Conservation (phyloP, 1,284 basidiomycete species). For the Pascua guehoae region DNA sequence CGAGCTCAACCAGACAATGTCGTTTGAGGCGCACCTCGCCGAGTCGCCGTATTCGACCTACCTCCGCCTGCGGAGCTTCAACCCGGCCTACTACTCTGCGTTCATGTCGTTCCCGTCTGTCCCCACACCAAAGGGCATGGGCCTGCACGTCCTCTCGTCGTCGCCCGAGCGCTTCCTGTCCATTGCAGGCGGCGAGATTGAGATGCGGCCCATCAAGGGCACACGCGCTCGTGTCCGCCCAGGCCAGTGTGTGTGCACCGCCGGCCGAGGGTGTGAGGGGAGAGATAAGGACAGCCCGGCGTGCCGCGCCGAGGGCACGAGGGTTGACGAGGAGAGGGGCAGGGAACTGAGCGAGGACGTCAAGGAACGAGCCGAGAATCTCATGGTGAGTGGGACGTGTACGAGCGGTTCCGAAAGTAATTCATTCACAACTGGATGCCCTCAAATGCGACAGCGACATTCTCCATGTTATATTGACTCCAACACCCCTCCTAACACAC, state of each 20-base stretch:
- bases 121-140: constrained; percentile 49
- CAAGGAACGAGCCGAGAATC: constrained; percentile 94
- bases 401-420: too few relatives aligned
- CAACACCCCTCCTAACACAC: not conserved
- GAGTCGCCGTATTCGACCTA: constrained; percentile 40
- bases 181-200: constrained; percentile 56
- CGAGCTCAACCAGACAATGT: constrained; percentile 88
- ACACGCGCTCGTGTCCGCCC: constrained; percentile 53
- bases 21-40: constrained; percentile 50
- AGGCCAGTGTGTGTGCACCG: constrained; percentile 39
- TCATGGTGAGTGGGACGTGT: constrained; percentile 61
- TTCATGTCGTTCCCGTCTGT: constrained; percentile 64
- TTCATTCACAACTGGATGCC: too few relatives aligned
- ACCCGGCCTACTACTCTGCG: constrained; percentile 88
- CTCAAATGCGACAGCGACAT: too few relatives aligned
- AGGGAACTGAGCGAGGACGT: constrained; percentile 63
- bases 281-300: constrained; percentile 22
- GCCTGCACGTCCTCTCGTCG: constrained; percentile 66
- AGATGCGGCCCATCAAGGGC: constrained; percentile 95
- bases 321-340: constrained; percentile 46
- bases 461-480: too few relatives aligned
- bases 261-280: constrained; percentile 27
- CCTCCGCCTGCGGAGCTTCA: constrained; percentile 63
- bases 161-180: constrained; percentile 92
- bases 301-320: constrained; percentile 28